A percentile compares a stretch with the other conserved stretches of the same genome.
Conservation (phyloP, 2,329 filamentous ascomycete genomes). For the Magnaporthiopsis rhizophila region DNA sequence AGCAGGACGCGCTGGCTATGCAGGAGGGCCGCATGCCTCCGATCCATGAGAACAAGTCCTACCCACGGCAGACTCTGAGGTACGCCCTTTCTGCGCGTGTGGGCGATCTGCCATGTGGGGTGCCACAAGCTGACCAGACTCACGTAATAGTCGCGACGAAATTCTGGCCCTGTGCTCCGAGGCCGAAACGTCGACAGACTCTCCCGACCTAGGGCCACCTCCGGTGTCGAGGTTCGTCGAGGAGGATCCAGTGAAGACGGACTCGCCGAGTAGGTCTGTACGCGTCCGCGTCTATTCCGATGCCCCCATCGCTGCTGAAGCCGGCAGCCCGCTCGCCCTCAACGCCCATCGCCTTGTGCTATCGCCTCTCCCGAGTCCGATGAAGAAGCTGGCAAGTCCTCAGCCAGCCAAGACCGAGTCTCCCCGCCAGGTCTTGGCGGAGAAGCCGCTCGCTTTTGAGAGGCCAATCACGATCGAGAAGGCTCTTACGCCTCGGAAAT, state of each 20-base stretch:
- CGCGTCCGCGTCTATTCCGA: conserved; percentile 4
- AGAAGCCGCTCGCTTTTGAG: neutral
- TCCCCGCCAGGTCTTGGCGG: neutral
- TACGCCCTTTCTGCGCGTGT: conserved; percentile 30
- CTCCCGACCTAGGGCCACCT: conserved; percentile 61
- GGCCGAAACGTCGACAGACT: conserved; percentile 44
- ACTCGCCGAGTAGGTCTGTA: conserved; percentile 29
- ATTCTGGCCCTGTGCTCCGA: conserved; percentile 51
- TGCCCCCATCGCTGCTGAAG: neutral
- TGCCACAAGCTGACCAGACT: conserved; percentile 20
- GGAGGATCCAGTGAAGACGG: conserved; percentile 44
- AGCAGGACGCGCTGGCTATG: conserved; percentile 39
- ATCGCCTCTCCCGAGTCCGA: neutral
- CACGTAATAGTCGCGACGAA: conserved; percentile 45
- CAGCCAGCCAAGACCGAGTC: neutral
- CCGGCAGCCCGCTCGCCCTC: neutral
- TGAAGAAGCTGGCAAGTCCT: neutral
- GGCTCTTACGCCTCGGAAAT: neutral
- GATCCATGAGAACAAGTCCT: conserved; percentile 63
- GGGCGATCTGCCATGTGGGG: neutral
- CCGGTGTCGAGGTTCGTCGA: conserved; percentile 52
- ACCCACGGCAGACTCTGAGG: conserved; percentile 61
- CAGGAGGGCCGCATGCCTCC: conserved; percentile 53
- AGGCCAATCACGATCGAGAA: neutral
- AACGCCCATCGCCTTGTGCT: neutral